Base-by-base conservation (phyloP, 2,329 filamentous ascomycete genomes). In the Penicillium expansum region DNA sequence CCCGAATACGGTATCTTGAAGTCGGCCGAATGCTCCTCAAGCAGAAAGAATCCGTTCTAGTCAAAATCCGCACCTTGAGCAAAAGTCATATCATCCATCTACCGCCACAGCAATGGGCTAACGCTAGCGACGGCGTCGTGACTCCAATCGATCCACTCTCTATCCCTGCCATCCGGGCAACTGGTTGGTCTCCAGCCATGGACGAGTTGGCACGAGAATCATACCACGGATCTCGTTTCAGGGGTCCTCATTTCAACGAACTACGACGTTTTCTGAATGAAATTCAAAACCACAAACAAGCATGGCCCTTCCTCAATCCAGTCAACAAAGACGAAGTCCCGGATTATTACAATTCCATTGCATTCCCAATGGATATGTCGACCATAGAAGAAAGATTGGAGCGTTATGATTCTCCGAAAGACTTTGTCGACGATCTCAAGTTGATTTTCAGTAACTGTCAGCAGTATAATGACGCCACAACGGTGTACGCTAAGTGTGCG, bases 261-360 rank as follows among this genome's bases (percentile, higher is more conserved):
- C 86, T 99, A 2, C 83, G 96, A 14, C 91, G 94, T 73, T 84
- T 97, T 6, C 86, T 97, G 62, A 96, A 95, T 74, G 90, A 96
- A 69, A 85, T 97, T 74, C 92, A 97, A 73, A 97, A 96, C 72
- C 92, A 96, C 76, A 86, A 86, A 65, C 88, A 89, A 9, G 90
- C 92, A 0, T 97, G 94, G 94, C 94, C 94, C 0, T 97, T 99
- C 79, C 83, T 94, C 33, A 85, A 91, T 22, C 93, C 94, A 0
- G 94, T 99, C 64, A 97, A 94, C 73, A 87, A 89, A 64, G 93
- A 97, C 67, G 94, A 97, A 64, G 94, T 97, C 0, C 86, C 91
- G n/a, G 94, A 97, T 74, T 99, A 99, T 77, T 97, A 97, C 79
- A 91, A 96, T 57, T 92, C 97, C 59, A 97, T 99, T 79, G 92